Conservation (phyloP, 108 stramenopile species). For the Nitzschia putrida region DNA sequence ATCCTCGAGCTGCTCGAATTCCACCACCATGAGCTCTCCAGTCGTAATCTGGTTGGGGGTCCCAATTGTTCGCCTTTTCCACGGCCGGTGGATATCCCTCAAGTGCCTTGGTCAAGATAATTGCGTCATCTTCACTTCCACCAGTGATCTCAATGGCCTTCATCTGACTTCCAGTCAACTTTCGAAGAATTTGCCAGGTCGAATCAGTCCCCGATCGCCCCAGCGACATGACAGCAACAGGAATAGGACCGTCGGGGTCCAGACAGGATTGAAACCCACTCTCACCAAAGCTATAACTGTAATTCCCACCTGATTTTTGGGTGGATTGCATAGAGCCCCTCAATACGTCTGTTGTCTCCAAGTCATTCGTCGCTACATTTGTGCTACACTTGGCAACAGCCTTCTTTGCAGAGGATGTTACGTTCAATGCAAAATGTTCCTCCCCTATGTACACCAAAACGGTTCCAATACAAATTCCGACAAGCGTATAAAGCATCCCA, state of each 20-base stretch:
- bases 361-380: background rate
- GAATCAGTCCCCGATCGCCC: constrained; percentile 22
- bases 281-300: background rate
- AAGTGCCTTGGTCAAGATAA: background rate
- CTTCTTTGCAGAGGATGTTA: background rate
- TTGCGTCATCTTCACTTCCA: background rate
- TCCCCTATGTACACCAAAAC: background rate
- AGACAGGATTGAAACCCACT: constrained; percentile 5
- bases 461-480: constrained; percentile 7
- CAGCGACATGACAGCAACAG: constrained; percentile 15
- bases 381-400: constrained; percentile 3
- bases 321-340: background rate
- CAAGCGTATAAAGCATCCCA: background rate
- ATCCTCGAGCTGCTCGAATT: background rate
- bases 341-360: background rate
- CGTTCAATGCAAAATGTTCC: background rate
- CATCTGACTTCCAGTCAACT: constrained; percentile 17
- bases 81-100: background rate
- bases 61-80: constrained; percentile 1
- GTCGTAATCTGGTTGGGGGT: background rate
- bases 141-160: constrained; percentile 19
- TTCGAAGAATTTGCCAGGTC: constrained; percentile 16
- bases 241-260: constrained; percentile 18
- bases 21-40: constrained; percentile 16
- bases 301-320: background rate